Percentiles rank a stretch among this genome's conserved stretches.
Conservation (phyloP, 331 rosid genomes). For the Malus hybrid region DNA sequence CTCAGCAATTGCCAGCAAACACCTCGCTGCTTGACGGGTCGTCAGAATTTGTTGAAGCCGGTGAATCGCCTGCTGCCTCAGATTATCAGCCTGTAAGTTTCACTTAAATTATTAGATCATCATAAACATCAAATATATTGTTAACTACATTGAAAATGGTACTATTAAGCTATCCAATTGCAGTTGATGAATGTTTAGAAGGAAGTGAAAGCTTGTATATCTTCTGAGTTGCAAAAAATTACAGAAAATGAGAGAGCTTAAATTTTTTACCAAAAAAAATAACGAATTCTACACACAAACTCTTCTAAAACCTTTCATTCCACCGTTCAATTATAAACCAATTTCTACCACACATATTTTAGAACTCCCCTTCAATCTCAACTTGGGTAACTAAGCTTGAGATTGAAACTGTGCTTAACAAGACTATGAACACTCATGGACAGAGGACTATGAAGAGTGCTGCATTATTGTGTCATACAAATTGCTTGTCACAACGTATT, state of each 20-base stretch:
- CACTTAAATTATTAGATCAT: neutral
- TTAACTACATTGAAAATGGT: too few species aligned
- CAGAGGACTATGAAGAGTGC: neutral
- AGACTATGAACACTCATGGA: neutral
- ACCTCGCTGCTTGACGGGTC: slow-evolving; percentile 81
- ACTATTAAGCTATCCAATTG: too few species aligned
- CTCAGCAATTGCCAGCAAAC: slow-evolving; percentile 76
- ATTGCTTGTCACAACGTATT: neutral
- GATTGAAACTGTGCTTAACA: neutral
- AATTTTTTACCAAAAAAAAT: too few species aligned
- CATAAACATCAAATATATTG: neutral
- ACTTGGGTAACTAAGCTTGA: too few species aligned
- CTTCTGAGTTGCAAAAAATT: too few species aligned
- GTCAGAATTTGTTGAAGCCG: slow-evolving; percentile 66
- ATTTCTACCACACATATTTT: neutral
- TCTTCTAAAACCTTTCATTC: neutral
- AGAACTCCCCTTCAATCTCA: too few species aligned
- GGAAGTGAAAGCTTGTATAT: too few species aligned
- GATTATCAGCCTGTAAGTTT: slow-evolving; percentile 68
- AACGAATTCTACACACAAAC: too few species aligned
- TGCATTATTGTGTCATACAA: neutral
- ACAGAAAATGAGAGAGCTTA: too few species aligned
- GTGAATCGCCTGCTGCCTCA: slow-evolving; percentile 68
- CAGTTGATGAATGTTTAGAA: too few species aligned
- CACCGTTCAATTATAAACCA: too few species aligned